Conservation (phyloP, 768 basidiomycete species). For the Mrakia frigida region DNA sequence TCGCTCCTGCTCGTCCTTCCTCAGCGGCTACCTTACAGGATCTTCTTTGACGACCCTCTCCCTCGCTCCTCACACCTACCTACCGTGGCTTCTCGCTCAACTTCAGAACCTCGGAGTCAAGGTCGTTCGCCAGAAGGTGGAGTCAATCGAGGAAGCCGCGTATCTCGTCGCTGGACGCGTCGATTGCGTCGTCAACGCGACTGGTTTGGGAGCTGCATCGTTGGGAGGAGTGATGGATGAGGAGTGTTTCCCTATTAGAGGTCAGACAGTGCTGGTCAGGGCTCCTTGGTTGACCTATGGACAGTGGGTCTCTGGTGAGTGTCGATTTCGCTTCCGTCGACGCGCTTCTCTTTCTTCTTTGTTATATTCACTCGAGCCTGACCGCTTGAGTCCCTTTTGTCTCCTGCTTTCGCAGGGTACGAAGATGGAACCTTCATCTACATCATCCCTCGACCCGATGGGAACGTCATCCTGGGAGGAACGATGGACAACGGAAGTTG, state of each 20-base stretch:
- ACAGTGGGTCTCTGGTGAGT: slow-evolving; percentile 5
- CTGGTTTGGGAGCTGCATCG: slow-evolving; percentile 59
- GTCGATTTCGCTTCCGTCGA: background rate
- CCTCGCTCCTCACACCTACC: slow-evolving; percentile 45
- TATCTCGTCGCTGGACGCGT: slow-evolving; percentile 42
- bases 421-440: slow-evolving; percentile 46
- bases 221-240: slow-evolving; percentile 78
- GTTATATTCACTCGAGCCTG: no score
- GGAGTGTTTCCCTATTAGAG: slow-evolving; percentile 67
- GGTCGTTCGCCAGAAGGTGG: slow-evolving; percentile 49
- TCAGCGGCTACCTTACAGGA: background rate
- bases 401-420: background rate
- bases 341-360: background rate
- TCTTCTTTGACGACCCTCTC: slow-evolving; percentile 18
- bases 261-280: slow-evolving; percentile 71
- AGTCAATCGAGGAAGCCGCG: slow-evolving; percentile 51
- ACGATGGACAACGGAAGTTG: slow-evolving; percentile 53
- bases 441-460: slow-evolving; percentile 59
- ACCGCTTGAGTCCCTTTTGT: background rate
- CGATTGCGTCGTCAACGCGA: slow-evolving; percentile 55
- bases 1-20: background rate
- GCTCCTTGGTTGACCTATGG: slow-evolving; percentile 58
- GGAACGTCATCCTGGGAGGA: slow-evolving; percentile 56
- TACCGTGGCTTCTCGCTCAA: slow-evolving; percentile 51
- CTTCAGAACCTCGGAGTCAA: slow-evolving; percentile 47